Base-by-base conservation (phyloP, 179 eudicot species). In the Carnegiea gigantea region DNA sequence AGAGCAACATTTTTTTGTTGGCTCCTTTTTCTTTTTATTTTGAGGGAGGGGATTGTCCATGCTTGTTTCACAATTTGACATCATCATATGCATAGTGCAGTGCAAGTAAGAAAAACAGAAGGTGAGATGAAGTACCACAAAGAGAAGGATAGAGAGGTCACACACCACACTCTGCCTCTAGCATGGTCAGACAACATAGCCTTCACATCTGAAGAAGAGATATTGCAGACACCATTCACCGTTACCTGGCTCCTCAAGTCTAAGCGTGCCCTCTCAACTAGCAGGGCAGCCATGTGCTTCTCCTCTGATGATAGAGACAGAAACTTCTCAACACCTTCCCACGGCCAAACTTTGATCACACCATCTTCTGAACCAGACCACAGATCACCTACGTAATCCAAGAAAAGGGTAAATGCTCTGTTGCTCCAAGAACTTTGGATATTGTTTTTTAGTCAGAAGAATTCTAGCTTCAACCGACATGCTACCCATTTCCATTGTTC, bases 301-400 rank as follows among this genome's bases (percentile, higher is more conserved):
- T 97, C 99, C 79, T 95, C 98, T 0, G 91, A 86, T 13, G 98
- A 89, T 64, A 95, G 87, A 83, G 98, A 87, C 13, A 95, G 91
- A 15, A 95, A 97, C 83, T 95, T 97, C 85, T 90, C 97, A 54
- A 97, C 82, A 23, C 93, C 80, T 81, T 97, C 99, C 98, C 98
- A 97, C 3, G 98, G 93, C 98, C 99, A 97, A 33, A 97, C 86
- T 78, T 88, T 90, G 83, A 97, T 90, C 74, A 83, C 83, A 12
- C 99, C 99, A 15, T 90, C 91, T 85, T 97, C 99, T 57, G 90
- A 90, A 64, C 98, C 98, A 24, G 95, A 84, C 99, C 99, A 95
- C 73, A 97, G 72, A 85, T 97, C 99, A 83, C 99, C 99, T 96
- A 87, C 49, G 57, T 70, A 71, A 28, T 15, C 77, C 21, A 68